Percentiles rank a stretch among this genome's conserved stretches.
These are phyloP conservation scores for Mollisia scopiformis DNA, from an alignment of 2,329 filamentous ascomycete species.

Conservation along the genomic window DNA sequence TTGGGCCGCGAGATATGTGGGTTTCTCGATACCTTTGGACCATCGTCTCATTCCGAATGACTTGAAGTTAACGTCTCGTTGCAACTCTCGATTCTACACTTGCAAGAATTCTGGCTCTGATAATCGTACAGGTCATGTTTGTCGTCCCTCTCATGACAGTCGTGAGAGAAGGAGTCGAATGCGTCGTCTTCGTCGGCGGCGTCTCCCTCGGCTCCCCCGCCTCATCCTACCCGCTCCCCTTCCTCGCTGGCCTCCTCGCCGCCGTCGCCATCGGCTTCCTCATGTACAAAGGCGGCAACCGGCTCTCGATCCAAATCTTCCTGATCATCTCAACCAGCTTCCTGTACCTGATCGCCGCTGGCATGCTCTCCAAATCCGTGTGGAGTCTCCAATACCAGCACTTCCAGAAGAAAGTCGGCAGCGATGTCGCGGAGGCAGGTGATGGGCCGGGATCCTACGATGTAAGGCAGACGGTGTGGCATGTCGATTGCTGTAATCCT, in stretches of 20 bases:
- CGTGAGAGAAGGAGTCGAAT: background rate
- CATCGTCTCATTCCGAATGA: no score
- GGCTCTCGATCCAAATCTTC: slow-evolving; percentile 69
- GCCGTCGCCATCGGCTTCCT: slow-evolving; percentile 63
- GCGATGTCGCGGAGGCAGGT: slow-evolving; percentile 60
- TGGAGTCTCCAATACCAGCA: slow-evolving; percentile 72
- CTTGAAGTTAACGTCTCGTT: no score
- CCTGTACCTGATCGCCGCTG: slow-evolving; percentile 78
- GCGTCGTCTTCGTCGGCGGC: background rate
- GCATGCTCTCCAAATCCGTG: slow-evolving; percentile 74
- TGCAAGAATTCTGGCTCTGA: no score
- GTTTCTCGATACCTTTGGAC: no score
- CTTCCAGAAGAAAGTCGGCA: slow-evolving; percentile 51
- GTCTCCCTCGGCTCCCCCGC: background rate
- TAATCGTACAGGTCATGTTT: no score
- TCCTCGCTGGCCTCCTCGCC: background rate
- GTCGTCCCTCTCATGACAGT: background rate
- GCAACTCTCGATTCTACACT: no score
- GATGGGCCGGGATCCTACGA: slow-evolving; percentile 75
- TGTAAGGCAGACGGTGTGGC: slow-evolving; percentile 76
- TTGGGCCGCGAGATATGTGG: background rate
- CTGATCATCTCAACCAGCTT: slow-evolving; percentile 78
- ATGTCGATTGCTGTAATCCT: slow-evolving; percentile 82
- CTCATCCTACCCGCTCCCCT: background rate
- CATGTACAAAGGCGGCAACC: slow-evolving; percentile 70